Evolutionary conservation across 2,329 filamentous ascomycete species (phyloP), one percentile per base, ranked within the genome.

Genomic region (Didymella glomerata): DNA sequence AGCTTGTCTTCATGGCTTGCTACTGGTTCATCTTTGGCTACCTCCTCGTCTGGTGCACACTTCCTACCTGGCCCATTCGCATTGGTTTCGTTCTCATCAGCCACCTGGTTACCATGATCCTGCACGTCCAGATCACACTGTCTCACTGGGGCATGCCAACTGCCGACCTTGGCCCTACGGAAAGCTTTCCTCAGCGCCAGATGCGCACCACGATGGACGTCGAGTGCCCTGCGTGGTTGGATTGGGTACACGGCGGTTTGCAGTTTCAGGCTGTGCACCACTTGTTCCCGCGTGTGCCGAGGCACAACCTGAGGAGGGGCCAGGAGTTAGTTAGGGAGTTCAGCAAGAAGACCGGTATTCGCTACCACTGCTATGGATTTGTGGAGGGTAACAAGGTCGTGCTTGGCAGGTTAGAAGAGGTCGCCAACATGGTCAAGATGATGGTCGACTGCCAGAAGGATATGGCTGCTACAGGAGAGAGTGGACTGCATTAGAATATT

Each of bases 131-230:
- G 76, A 96, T 97, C 74, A 96, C 92, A 0, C 85, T 97, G 18
- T 95, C 91, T 2, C 93, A 97, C 77, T 97, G 96, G 77, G 91
- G 91, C 65, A 97, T 96, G 93, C 94, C 91, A 68, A 97, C 93
- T 0, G 85, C 91, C 11, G 92, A 97, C 69, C 83, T 97, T 13
- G 93, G 93, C 0, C 87, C 90, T 1, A 83, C 88, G 50, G 93
- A 97, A 75, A 95, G 91, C 0, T 97, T 97, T 76, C 88, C 93
- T 0, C 92, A 96, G 77, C 91, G 89, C 76, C 95, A 96, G 89
- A 83, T 97, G 45, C 88, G 93, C 66, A 97, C 93, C 1, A 96
- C 93, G 13, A 96, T 97, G 92, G 92, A 96, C 64, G 88, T 96
- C 22, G 92, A 95, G 73, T 96, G 92, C 72, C 91, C 92, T 0